A percentile compares a stretch with the other conserved stretches of the same genome.
These are phyloP conservation scores for Candida nanaspora DNA, from an alignment of 805 yeast genomes.

Conservation along the genomic window DNA sequence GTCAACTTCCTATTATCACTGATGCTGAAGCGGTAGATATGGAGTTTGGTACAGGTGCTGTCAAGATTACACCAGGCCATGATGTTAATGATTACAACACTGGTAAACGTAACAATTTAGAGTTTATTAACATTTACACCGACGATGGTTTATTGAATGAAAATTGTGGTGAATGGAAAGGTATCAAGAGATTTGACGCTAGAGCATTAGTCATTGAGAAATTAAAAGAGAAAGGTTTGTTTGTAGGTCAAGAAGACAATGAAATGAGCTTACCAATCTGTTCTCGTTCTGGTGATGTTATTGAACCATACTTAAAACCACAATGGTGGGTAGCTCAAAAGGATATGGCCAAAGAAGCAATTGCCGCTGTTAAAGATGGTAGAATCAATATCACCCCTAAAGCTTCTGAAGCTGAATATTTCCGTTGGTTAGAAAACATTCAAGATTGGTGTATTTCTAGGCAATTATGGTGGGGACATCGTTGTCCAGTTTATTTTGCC, in stretches of 20 bases:
- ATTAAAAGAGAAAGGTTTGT: slow-evolving; percentile 67
- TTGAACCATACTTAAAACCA: slow-evolving; percentile 95
- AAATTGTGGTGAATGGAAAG: slow-evolving; percentile 88
- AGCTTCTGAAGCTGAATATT: slow-evolving; percentile 86
- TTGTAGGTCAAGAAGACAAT: slow-evolving; percentile 81
- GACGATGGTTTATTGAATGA: slow-evolving; percentile 90
- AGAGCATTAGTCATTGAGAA: slow-evolving; percentile 76
- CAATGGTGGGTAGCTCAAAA: slow-evolving; percentile 98
- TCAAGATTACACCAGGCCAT: slow-evolving; percentile 97
- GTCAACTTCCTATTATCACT: slow-evolving; percentile 78
- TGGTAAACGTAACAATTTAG: slow-evolving; percentile 89
- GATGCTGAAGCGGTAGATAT: slow-evolving; percentile 95
- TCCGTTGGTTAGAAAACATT: slow-evolving; percentile 90
- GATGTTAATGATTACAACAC: slow-evolving; percentile 95
- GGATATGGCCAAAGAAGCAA: slow-evolving; percentile 83
- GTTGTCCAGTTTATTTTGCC: slow-evolving; percentile 93
- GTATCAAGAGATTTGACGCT: slow-evolving; percentile 92
- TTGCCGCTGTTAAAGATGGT: slow-evolving; percentile 78
- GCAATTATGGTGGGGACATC: slow-evolving; percentile 90
- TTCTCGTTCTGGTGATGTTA: slow-evolving; percentile 93
- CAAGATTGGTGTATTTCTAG: slow-evolving; percentile 99
- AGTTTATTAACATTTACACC: slow-evolving; percentile 81
- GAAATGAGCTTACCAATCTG: slow-evolving; percentile 94
- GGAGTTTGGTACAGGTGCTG: slow-evolving; percentile 99
- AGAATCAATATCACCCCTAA: slow-evolving; percentile 77